Conservation (phyloP, 805 yeast genomes). For the Huiozyma sinensis region DNA sequence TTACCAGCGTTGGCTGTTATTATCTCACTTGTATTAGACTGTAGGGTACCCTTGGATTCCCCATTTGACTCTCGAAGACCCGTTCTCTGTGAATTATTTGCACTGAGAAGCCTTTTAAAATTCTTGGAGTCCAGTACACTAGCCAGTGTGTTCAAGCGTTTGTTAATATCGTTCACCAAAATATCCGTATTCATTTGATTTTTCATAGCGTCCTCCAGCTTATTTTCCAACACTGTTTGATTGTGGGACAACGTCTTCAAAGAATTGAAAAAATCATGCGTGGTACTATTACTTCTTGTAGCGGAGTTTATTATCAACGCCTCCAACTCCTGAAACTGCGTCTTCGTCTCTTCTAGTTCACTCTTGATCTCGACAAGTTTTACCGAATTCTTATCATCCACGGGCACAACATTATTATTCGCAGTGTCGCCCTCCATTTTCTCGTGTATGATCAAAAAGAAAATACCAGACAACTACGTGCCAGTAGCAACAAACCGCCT, state of each 20-base stretch:
- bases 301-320: slow-evolving; percentile 11
- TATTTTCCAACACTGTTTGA: slow-evolving; percentile 28
- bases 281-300: slow-evolving; percentile 9
- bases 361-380: too few relatives aligned
- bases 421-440: too few relatives aligned
- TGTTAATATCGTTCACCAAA: slow-evolving; percentile 22
- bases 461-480: too few relatives aligned
- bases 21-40: neutral
- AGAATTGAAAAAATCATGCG: slow-evolving; percentile 18
- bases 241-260: slow-evolving; percentile 24
- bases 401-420: too few relatives aligned
- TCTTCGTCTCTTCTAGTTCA: slow-evolving; percentile 1
- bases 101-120: slow-evolving; percentile 1
- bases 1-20: neutral
- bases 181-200: slow-evolving; percentile 29
- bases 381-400: too few relatives aligned
- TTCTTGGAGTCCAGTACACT: slow-evolving; percentile 1
- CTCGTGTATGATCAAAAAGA: too few relatives aligned
- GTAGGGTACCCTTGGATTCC: neutral
- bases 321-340: slow-evolving; percentile 12
- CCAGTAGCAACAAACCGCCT: too few relatives aligned
- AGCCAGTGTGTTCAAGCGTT: slow-evolving; percentile 10
- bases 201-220: slow-evolving; percentile 25
- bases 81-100: neutral
- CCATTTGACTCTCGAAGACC: neutral